Conservation (phyloP, 208 protist genomes). For the Wallacemonas sp. region DNA sequence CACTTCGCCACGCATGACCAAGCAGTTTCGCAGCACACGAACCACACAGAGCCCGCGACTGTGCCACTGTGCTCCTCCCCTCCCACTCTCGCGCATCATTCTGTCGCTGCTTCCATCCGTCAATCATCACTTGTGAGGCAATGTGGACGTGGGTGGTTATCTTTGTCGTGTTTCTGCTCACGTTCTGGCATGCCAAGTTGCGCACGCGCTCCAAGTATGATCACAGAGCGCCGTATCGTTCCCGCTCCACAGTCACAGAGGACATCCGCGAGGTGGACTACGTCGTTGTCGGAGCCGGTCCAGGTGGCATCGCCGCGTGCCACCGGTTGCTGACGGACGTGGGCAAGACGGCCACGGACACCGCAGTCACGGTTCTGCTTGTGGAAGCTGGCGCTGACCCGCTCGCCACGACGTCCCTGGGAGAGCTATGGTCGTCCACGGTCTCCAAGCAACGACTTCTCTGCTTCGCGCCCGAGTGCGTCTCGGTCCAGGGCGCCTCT, state of each 20-base stretch:
- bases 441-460: slow-evolving; percentile 25
- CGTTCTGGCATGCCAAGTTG: slow-evolving; percentile 39
- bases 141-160: slow-evolving; percentile 26
- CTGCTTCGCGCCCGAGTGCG: slow-evolving; percentile 36
- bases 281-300: slow-evolving; percentile 76
- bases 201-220: slow-evolving; percentile 37
- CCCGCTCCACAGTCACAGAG: background rate
- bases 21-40: too few relatives aligned
- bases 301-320: slow-evolving; percentile 67
- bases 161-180: slow-evolving; percentile 16
- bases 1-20: too few relatives aligned
- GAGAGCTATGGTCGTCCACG: slow-evolving; percentile 10
- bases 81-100: too few relatives aligned
- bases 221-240: slow-evolving; percentile 24
- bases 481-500: slow-evolving; percentile 17
- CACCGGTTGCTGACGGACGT: slow-evolving; percentile 30
- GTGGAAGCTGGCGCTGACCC: slow-evolving; percentile 55
- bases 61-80: too few relatives aligned
- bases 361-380: slow-evolving; percentile 35
- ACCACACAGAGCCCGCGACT: too few relatives aligned
- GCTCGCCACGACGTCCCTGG: slow-evolving; percentile 12
- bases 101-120: too few relatives aligned
- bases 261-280: slow-evolving; percentile 49
- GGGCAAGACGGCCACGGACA: background rate
- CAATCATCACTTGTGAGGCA: background rate